phyloP scores from a whole-genome alignment of 2,329 filamentous ascomycete species.

The Aciculosporium take region DNA sequence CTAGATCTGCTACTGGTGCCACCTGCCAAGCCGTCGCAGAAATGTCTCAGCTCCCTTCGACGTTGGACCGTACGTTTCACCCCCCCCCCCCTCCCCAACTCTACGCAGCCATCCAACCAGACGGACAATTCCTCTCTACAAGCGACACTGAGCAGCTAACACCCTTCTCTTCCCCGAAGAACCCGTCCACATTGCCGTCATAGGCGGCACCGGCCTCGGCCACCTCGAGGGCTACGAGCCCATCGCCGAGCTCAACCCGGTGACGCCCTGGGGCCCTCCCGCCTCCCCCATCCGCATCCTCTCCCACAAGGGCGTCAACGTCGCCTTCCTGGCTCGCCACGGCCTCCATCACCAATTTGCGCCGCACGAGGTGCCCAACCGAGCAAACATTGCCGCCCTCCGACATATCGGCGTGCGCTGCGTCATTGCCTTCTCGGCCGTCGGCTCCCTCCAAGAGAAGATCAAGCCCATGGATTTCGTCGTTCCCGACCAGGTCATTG shows the following conservation, averaged over 20 bases:
- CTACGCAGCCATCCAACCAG: neutral
- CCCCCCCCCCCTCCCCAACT: neutral
- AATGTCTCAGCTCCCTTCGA: constrained; percentile 41
- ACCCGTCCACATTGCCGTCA: constrained; percentile 71
- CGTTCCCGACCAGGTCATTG: constrained; percentile 89
- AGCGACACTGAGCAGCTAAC: neutral
- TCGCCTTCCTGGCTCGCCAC: constrained; percentile 92
- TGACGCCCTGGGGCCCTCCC: constrained; percentile 80
- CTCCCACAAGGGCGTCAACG: constrained; percentile 64
- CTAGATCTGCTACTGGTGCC: too few relatives aligned
- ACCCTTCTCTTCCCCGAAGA: constrained; percentile 25
- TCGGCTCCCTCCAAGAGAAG: constrained; percentile 81
- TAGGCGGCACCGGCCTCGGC: constrained; percentile 85
- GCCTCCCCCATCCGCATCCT: constrained; percentile 70
- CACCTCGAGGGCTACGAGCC: constrained; percentile 77
- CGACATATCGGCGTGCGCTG: constrained; percentile 77
- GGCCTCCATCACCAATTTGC: constrained; percentile 78
- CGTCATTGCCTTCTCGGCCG: constrained; percentile 88
- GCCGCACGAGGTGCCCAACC: constrained; percentile 86
- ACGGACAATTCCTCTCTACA: neutral
- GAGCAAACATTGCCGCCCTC: constrained; percentile 96
- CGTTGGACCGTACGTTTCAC: constrained; percentile 39
- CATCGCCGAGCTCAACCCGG: constrained; percentile 60
- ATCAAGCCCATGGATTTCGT: constrained; percentile 96
- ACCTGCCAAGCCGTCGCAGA: constrained; percentile 9